Evolutionary conservation across 495 filamentous ascomycete species (phyloP).

Genomic region (Extremus antarcticus): DNA sequence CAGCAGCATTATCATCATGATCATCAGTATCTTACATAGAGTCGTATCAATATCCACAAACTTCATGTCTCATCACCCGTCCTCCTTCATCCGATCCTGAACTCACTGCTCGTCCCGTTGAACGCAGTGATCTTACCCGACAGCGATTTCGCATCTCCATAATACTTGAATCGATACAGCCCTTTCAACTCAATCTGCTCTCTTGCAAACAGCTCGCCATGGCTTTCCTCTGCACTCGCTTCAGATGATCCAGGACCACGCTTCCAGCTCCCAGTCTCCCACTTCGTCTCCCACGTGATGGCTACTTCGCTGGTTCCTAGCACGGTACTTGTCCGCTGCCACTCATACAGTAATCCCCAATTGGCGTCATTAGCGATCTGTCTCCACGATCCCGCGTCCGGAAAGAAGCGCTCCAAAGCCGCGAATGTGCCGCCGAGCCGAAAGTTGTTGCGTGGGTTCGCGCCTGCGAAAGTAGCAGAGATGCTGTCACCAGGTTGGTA

Average conservation of each 20-base stretch:
- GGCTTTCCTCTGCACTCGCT: constrained; percentile 38
- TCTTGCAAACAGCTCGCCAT: constrained; percentile 6
- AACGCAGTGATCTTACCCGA: constrained; percentile 61
- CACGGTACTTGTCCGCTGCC: constrained; percentile 61
- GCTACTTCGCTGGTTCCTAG: constrained; percentile 70
- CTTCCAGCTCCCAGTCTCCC: constrained; percentile 17
- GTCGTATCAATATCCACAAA: too few species aligned
- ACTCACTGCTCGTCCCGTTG: constrained; percentile 60
- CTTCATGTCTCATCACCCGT: neutral
- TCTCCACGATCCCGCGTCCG: constrained; percentile 43
- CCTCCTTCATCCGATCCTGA: constrained; percentile 39
- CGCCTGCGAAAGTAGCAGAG: constrained; percentile 65
- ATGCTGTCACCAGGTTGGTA: constrained; percentile 51
- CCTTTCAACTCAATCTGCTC: constrained; percentile 34
- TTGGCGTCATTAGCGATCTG: constrained; percentile 62
- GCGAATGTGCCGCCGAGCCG: constrained; percentile 68
- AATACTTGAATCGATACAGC: constrained; percentile 73
- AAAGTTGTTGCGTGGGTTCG: constrained; percentile 84
- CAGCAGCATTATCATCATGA: neutral
- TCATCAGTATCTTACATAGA: too few species aligned
- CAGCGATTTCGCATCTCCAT: constrained; percentile 64
- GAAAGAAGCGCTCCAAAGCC: constrained; percentile 58
- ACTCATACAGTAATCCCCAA: constrained; percentile 70
- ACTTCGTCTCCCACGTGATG: constrained; percentile 59
- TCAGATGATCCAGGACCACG: too few species aligned